These are phyloP conservation scores for Nicotiana otophora DNA, from an alignment of 257 asterid genomes.

Conservation along the genomic window DNA sequence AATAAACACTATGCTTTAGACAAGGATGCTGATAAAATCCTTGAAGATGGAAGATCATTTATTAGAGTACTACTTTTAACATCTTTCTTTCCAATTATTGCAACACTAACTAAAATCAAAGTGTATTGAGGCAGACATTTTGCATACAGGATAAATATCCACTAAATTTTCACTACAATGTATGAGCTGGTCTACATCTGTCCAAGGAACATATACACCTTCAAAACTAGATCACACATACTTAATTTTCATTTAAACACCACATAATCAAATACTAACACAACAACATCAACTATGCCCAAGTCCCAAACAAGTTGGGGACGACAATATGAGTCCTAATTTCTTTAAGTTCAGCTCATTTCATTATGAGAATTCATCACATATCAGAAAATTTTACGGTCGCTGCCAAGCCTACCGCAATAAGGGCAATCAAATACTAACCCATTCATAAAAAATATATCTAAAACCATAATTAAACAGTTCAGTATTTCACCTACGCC, in stretches of 20 bases:
- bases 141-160: neutral
- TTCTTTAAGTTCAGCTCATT: too few species aligned
- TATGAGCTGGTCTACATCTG: neutral
- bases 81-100: neutral
- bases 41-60: neutral
- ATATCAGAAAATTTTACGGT: too few species aligned
- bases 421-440: too few species aligned
- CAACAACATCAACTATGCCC: too few species aligned
- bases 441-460: too few species aligned
- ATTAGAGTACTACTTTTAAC: neutral
- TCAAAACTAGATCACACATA: neutral
- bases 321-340: too few species aligned
- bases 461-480: too few species aligned
- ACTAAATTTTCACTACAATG: neutral
- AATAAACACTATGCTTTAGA: too few species aligned
- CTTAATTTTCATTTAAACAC: neutral
- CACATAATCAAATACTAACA: neutral
- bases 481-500: neutral
- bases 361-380: too few species aligned
- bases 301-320: too few species aligned
- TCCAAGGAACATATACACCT: neutral
- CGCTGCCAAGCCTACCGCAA: too few species aligned
- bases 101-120: neutral
- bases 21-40: neutral
- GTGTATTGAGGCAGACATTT: neutral